Evolutionary conservation across 495 filamentous ascomycete genomes (phyloP).

Genomic region (Penicillium pulvis): DNA sequence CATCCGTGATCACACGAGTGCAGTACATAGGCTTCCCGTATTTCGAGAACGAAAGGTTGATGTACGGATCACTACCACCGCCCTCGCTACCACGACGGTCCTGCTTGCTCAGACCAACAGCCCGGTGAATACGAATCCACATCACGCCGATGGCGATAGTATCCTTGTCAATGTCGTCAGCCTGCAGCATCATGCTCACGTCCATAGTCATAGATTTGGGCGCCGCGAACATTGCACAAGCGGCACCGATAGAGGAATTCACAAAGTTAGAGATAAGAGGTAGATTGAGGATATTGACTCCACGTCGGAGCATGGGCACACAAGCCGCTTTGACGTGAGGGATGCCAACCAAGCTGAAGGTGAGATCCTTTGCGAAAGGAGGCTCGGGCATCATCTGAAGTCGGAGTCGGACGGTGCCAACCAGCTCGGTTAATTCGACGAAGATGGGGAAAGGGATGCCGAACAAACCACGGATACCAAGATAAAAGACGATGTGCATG

Average conservation of each 20-base stretch:
- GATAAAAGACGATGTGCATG: conserved; percentile 92
- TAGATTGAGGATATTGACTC: conserved; percentile 89
- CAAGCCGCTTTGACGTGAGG: conserved; percentile 91
- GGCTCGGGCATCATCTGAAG: conserved; percentile 85
- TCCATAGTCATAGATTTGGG: conserved; percentile 96
- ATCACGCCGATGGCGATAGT: conserved; percentile 80
- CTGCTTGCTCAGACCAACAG: conserved; percentile 86
- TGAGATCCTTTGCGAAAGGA: conserved; percentile 88
- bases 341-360: conserved; percentile 89
- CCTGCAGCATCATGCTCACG: conserved; percentile 83
- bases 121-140: conserved; percentile 89
- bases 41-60: conserved; percentile 74
- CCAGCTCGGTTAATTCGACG: conserved; percentile 81
- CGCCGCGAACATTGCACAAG: conserved; percentile 87
- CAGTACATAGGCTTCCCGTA: conserved; percentile 99
- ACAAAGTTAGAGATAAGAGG: conserved; percentile 95
- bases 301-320: conserved; percentile 83
- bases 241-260: conserved; percentile 90
- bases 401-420: conserved; percentile 81
- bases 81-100: conserved; percentile 79
- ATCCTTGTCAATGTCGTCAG: conserved; percentile 89
- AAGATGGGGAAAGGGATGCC: conserved; percentile 88
- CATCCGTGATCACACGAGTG: conserved; percentile 91
- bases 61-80: conserved; percentile 93
- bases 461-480: conserved; percentile 72